A percentile compares a stretch with the other conserved stretches of the same genome.
Conservation (phyloP, 208 protist species). For the Crithidia brevicula region DNA sequence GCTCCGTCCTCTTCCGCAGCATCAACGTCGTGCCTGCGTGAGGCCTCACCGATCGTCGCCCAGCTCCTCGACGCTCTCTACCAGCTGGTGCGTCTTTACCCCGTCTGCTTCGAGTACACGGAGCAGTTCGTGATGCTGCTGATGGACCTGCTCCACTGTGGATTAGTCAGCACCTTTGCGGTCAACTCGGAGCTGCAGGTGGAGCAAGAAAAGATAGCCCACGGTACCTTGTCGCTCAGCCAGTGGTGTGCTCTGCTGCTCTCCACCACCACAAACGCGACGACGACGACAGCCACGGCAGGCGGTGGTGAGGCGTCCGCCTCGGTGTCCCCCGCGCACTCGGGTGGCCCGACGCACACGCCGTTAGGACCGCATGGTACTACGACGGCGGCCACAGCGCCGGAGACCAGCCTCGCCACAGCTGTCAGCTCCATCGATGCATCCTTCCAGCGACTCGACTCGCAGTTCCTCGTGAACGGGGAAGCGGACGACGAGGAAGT, state of each 20-base stretch:
- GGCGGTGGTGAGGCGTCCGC: not conserved
- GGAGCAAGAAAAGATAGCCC: constrained; percentile 28
- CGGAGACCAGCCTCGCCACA: constrained; percentile 3
- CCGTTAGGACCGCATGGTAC: not conserved
- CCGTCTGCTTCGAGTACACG: constrained; percentile 94
- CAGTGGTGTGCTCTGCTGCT: constrained; percentile 63
- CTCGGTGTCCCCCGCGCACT: not conserved
- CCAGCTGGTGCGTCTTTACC: constrained; percentile 92
- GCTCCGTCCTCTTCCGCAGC: too few species aligned
- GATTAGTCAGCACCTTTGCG: constrained; percentile 58
- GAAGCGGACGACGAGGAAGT: constrained; percentile 4
- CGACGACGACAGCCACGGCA: not conserved
- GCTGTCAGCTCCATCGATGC: constrained; percentile 15
- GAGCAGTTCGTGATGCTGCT: constrained; percentile 76
- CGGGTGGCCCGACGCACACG: not conserved
- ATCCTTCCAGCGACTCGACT: constrained; percentile 29
- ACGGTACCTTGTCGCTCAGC: constrained; percentile 51
- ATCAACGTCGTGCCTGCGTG: constrained; percentile 10
- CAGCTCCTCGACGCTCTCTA: constrained; percentile 95
- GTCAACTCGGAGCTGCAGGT: constrained; percentile 55
- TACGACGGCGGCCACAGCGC: not conserved
- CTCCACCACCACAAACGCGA: constrained; percentile 8
- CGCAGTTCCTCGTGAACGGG: constrained; percentile 13
- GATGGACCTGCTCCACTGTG: constrained; percentile 54
- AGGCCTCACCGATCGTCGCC: constrained; percentile 85